phyloP scores from a whole-genome alignment of 2,329 filamentous ascomycete genomes.

The Geosmithia putterillii region DNA sequence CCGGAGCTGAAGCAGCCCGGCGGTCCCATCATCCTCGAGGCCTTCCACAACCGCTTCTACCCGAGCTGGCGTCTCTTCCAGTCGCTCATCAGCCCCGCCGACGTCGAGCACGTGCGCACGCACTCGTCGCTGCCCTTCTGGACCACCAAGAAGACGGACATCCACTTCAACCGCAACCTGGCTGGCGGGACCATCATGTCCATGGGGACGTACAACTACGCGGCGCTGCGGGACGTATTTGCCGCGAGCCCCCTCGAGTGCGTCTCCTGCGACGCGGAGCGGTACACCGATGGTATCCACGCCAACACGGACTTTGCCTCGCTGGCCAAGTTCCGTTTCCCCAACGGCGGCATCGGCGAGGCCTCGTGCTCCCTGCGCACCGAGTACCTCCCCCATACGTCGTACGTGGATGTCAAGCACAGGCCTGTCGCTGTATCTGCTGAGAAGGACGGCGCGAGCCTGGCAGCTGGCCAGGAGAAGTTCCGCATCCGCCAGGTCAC shows the following conservation, averaged over 20 bases:
- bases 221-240: conserved; percentile 24
- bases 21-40: conserved; percentile 37
- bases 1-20: conserved; percentile 16
- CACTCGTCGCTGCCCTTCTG: conserved; percentile 15
- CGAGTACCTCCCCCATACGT: conserved; percentile 6
- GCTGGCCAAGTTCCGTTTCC: conserved; percentile 23
- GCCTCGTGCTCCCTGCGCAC: conserved; percentile 13
- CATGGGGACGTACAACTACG: conserved; percentile 26
- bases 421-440: conserved; percentile 3
- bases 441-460: conserved; percentile 4
- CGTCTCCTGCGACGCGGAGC: conserved; percentile 12
- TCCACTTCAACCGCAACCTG: conserved; percentile 28
- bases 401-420: conserved; percentile 12
- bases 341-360: conserved; percentile 21
- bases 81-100: conserved; percentile 20
- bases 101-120: conserved; percentile 20
- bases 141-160: conserved; percentile 22
- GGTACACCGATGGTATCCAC: conserved; percentile 13
- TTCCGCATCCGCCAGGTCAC: conserved; percentile 13
- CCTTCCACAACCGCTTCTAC: conserved; percentile 38
- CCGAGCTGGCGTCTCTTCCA: conserved; percentile 32
- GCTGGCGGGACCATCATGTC: conserved; percentile 28
- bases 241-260: conserved; percentile 24
- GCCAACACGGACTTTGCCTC: conserved; percentile 20
- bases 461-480: conserved; percentile 10